Percentiles rank a stretch among this genome's conserved stretches.
Evolutionary conservation across 2,329 filamentous ascomycete genomes (phyloP).

Genomic region (Claviceps arundinis): DNA sequence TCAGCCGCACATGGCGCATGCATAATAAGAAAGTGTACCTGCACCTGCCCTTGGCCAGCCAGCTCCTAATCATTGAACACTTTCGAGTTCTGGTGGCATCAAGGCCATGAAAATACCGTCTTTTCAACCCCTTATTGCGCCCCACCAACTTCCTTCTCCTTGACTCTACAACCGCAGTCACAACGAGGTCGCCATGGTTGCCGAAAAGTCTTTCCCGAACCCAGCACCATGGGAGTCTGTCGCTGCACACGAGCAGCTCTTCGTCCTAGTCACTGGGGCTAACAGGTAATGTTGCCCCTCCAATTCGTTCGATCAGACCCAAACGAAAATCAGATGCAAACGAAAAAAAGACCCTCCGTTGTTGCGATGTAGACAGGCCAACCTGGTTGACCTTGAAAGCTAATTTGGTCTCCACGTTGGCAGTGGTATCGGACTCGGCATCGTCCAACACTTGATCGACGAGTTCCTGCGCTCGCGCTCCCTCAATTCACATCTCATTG

Average conservation of each 20-base stretch:
- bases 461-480: constrained; percentile 66
- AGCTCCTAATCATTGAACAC: too few species aligned
- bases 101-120: not conserved
- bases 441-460: constrained; percentile 74
- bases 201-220: not conserved
- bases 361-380: too few species aligned
- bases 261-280: constrained; percentile 68
- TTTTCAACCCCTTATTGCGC: not conserved
- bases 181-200: constrained; percentile 2
- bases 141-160: not conserved
- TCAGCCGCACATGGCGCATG: too few species aligned
- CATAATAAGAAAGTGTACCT: too few species aligned
- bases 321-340: not conserved
- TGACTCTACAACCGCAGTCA: not conserved
- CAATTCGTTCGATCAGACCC: not conserved
- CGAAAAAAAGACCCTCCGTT: not conserved
- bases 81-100: too few species aligned
- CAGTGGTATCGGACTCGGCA: constrained; percentile 79
- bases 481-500: constrained; percentile 53
- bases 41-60: too few species aligned
- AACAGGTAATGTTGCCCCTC: constrained; percentile 51
- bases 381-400: not conserved
- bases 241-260: constrained; percentile 32
- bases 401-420: not conserved
- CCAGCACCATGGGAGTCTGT: constrained; percentile 24